Percentiles rank a stretch among this genome's conserved stretches.
Evolutionary conservation across 176 grass and related monocot genomes (phyloP).

Genomic region (Pharus latifolius): DNA sequence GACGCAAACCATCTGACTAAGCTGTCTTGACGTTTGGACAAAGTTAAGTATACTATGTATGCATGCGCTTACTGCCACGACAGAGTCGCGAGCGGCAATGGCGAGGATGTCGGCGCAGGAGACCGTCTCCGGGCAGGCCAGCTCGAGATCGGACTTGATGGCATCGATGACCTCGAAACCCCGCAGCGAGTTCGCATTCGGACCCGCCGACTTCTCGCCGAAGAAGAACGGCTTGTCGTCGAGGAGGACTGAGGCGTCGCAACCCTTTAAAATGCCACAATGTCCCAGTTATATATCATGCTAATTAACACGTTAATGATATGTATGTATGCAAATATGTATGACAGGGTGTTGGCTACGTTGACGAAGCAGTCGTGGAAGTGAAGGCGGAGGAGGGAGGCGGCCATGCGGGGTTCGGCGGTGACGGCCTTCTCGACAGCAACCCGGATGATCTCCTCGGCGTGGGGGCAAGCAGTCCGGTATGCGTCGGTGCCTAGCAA

Average conservation of each 20-base stretch:
- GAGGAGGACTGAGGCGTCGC: constrained; percentile 78
- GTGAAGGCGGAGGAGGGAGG: constrained; percentile 76
- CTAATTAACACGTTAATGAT: too few species aligned
- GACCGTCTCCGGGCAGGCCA: constrained; percentile 52
- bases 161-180: constrained; percentile 76
- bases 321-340: too few species aligned
- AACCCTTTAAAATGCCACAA: constrained; percentile 54
- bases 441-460: constrained; percentile 58
- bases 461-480: constrained; percentile 37
- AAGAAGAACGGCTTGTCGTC: constrained; percentile 48
- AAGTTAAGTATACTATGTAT: background rate
- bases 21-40: too few species aligned
- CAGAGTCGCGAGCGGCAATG: constrained; percentile 77
- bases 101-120: constrained; percentile 84
- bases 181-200: constrained; percentile 67
- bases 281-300: too few species aligned
- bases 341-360: background rate
- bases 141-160: constrained; percentile 72
- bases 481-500: constrained; percentile 31
- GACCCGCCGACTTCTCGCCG: constrained; percentile 73
- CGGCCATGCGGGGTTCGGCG: constrained; percentile 67
- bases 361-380: constrained; percentile 58
- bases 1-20: too few species aligned
- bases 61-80: constrained; percentile 31
- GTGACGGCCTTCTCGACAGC: constrained; percentile 49